A percentile compares a stretch with the other conserved stretches of the same genome.
Conservation (phyloP, 2,329 filamentous ascomycete species). For the Myriosclerotinia curreyana region DNA sequence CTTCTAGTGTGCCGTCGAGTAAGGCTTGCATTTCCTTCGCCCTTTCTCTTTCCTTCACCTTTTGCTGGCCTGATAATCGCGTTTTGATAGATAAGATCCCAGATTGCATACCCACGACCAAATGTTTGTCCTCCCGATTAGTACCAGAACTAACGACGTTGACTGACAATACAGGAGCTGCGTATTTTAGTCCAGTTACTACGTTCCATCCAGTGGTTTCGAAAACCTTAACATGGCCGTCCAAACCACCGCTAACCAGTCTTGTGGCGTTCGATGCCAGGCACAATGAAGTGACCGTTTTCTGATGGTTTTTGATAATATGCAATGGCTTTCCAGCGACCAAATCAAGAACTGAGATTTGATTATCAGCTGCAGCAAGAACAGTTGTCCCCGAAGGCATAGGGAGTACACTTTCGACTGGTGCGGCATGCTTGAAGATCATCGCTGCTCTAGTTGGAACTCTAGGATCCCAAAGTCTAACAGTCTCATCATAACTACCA, state of each 20-base stretch:
- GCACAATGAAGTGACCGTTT: constrained; percentile 87
- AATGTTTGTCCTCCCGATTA: constrained; percentile 78
- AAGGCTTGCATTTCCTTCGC: constrained; percentile 83
- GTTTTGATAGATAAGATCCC: constrained; percentile 90
- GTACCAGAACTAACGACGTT: constrained; percentile 68
- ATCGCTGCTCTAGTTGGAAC: constrained; percentile 70
- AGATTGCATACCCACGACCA: constrained; percentile 92
- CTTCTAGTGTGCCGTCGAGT: constrained; percentile 71
- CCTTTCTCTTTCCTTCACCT: constrained; percentile 69
- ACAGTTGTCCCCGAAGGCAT: constrained; percentile 84
- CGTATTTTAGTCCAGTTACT: constrained; percentile 91
- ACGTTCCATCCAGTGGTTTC: constrained; percentile 95
- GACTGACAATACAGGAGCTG: constrained; percentile 82
- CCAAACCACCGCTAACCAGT: constrained; percentile 82
- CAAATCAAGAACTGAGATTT: constrained; percentile 87
- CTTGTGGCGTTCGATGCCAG: constrained; percentile 77
- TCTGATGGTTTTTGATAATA: constrained; percentile 90
- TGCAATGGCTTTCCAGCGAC: constrained; percentile 85
- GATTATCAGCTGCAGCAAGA: constrained; percentile 78
- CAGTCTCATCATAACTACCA: constrained; percentile 92
- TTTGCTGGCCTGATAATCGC: constrained; percentile 79
- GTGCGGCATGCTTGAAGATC: constrained; percentile 90
- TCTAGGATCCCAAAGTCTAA: constrained; percentile 89
- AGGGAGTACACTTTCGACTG: constrained; percentile 84
- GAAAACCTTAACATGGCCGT: constrained; percentile 96